These are phyloP conservation scores for Kitagawia praeruptora DNA, from an alignment of 129 eudicot genomes.

Conservation along the genomic window DNA sequence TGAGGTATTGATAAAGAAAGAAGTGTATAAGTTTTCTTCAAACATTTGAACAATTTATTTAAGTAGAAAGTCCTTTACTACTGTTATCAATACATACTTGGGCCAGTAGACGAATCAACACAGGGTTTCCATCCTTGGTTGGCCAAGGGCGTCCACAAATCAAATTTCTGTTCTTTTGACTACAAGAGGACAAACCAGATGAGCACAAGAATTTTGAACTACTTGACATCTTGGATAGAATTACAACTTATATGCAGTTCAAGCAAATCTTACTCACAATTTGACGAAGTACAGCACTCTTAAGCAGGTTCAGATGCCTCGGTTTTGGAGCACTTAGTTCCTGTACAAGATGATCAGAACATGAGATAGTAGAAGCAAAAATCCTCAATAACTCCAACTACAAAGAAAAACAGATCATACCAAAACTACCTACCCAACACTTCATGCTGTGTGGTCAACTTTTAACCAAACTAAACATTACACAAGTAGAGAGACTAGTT, in stretches of 20 bases:
- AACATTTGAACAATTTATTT: not conserved
- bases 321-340: conserved; percentile 47
- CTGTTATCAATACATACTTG: conserved; percentile 33
- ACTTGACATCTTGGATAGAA: not conserved
- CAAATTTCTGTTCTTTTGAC: conserved; percentile 42
- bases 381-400: not conserved
- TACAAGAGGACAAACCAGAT: conserved; percentile 13
- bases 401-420: not conserved
- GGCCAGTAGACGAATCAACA: conserved; percentile 20
- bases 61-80: not conserved
- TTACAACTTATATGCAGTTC: not conserved
- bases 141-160: conserved; percentile 76
- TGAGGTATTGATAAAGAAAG: conserved; percentile 7
- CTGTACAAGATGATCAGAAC: conserved; percentile 27
- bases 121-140: conserved; percentile 89
- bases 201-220: conserved; percentile 1
- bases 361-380: conserved; percentile 16
- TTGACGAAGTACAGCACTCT: conserved; percentile 49
- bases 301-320: conserved; percentile 49
- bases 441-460: not conserved
- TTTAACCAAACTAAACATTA: not conserved
- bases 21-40: not conserved
- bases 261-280: conserved; percentile 36
- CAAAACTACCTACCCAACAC: not conserved
- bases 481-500: too few species aligned